Evolutionary conservation across 345 rosid genomes (phyloP).

Genomic region (Clausena lansium): DNA sequence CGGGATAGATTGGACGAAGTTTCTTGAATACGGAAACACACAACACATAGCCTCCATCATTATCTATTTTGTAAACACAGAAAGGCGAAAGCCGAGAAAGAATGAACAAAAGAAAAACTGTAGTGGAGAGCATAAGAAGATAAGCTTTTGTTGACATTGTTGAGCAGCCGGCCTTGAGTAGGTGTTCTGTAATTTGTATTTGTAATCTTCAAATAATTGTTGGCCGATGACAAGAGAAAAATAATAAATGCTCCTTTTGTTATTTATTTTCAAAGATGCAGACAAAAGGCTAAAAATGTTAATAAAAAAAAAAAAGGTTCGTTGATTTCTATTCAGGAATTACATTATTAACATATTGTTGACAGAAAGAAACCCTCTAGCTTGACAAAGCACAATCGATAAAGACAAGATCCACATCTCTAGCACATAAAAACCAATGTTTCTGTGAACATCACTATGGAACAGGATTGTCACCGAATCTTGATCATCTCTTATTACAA

Average conservation of each 20-base stretch:
- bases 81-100: neutral
- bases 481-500: neutral
- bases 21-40: neutral
- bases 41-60: neutral
- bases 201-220: neutral
- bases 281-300: too few species aligned
- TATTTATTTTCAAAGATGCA: neutral
- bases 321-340: neutral
- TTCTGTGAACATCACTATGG: neutral
- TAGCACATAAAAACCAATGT: neutral
- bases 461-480: neutral
- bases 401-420: neutral
- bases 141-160: constrained; percentile 22
- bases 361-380: neutral
- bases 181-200: too few species aligned
- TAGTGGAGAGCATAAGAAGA: constrained; percentile 19
- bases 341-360: neutral
- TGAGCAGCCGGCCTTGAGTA: neutral
- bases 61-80: neutral
- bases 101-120: constrained; percentile 21
- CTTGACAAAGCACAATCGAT: neutral
- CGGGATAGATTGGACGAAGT: neutral
- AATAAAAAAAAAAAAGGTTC: too few species aligned
- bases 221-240: neutral
- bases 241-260: neutral